phyloP scores from a whole-genome alignment of 495 filamentous ascomycete genomes.

The Penicillium coffeae region DNA sequence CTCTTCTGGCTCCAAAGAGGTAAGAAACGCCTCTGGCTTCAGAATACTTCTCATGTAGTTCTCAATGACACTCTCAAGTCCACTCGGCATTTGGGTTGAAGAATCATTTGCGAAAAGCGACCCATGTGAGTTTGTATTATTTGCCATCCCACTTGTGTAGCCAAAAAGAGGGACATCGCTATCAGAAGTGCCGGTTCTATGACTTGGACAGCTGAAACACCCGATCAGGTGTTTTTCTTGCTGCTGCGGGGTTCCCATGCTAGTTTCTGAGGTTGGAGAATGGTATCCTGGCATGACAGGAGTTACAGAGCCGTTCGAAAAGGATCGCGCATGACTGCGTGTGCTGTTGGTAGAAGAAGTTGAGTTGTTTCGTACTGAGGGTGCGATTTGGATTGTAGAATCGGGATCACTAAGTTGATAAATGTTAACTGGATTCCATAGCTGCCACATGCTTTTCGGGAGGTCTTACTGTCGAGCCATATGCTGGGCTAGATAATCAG shows the following conservation, averaged over 20 bases:
- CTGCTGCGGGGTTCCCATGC: background rate
- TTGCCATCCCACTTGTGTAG: background rate
- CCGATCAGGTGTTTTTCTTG: background rate
- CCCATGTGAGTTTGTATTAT: background rate
- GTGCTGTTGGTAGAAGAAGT: constrained; percentile 2
- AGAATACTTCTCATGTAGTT: constrained; percentile 10
- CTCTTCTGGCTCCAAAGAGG: background rate
- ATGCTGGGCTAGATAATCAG: constrained; percentile 74
- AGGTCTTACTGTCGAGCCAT: constrained; percentile 72
- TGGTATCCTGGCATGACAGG: background rate
- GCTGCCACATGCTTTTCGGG: background rate
- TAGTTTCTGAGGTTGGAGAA: background rate
- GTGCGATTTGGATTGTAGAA: background rate
- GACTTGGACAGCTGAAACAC: constrained; percentile 2
- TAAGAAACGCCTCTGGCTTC: constrained; percentile 9
- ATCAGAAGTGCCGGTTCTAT: background rate
- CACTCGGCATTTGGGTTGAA: background rate
- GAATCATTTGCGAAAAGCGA: constrained; percentile 1
- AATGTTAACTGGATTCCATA: too few species aligned
- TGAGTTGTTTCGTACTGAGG: constrained; percentile 1
- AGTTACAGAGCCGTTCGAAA: background rate
- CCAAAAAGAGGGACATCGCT: background rate
- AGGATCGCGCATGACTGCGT: background rate
- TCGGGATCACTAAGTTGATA: constrained; percentile 1
- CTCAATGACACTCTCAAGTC: constrained; percentile 3